These are phyloP conservation scores for Saksenaea oblongispora DNA, from an alignment of 371 early-diverging fungal species.

Conservation along the genomic window DNA sequence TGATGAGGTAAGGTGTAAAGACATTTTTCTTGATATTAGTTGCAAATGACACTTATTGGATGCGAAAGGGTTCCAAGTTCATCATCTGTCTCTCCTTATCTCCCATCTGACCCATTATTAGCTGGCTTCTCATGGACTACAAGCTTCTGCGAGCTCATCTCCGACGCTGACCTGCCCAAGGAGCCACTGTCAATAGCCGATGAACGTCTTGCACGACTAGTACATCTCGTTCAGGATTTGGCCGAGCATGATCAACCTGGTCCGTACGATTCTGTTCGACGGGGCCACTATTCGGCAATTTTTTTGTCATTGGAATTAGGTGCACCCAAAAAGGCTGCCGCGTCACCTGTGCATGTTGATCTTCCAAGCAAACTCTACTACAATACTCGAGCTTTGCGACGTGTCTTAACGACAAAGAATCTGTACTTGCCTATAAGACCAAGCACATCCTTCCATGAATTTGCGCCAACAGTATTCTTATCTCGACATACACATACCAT, in stretches of 20 bases:
- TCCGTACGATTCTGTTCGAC: not conserved
- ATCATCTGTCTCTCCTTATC: no score
- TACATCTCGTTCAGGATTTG: not conserved
- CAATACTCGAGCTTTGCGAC: constrained; percentile 13
- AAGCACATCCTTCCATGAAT: constrained; percentile 12
- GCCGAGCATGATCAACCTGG: not conserved
- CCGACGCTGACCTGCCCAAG: no score
- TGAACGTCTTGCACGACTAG: no score
- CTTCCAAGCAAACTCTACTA: constrained; percentile 7
- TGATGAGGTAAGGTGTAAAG: no score
- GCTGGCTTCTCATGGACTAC: no score
- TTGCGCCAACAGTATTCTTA: constrained; percentile 16
- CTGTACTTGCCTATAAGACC: constrained; percentile 14
- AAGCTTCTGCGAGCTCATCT: no score
- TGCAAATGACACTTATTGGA: no score
- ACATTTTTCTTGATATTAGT: no score
- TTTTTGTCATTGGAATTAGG: not conserved
- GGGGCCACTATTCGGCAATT: not conserved
- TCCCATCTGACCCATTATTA: no score
- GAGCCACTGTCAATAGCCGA: no score
- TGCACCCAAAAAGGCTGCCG: not conserved
- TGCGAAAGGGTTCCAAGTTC: no score
- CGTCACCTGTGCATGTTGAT: not conserved
- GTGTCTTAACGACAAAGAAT: constrained; percentile 12
- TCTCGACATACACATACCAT: constrained; percentile 17